Evolutionary conservation across 2,329 filamentous ascomycete genomes (phyloP), one percentile per base, ranked within the genome.

Genomic region (Pseudocercospora macadamiae): DNA sequence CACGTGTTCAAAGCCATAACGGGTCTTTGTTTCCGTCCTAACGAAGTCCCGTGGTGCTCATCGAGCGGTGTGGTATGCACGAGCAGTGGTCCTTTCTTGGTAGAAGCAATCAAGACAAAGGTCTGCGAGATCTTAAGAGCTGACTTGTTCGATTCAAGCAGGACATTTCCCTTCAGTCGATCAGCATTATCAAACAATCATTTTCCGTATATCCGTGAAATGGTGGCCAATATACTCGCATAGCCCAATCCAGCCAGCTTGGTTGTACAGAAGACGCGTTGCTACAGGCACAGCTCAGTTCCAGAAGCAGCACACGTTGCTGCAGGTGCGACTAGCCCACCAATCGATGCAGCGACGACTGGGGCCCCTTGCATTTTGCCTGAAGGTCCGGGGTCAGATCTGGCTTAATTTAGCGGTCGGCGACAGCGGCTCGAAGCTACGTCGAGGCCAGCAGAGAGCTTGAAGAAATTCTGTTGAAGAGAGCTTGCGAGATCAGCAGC

Each of bases 221-320:
- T n/a, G n/a, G n/a, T n/a, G n/a, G n/a, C 48, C 25, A 51, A 51
- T 32, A 32, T 32, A 32, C 12, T 12, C n/a, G n/a, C 5, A 44
- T 16, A 42, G 37, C n/a, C 37, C 37, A 42, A 18, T 42, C n/a
- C 9, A 21, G 37, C 37, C 37, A 19, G 9, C 10, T 14, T 18
- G 18, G 16, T 42, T n/a, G 18, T 10, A 21, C n/a, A n/a, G n/a
- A 42, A n/a, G n/a, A 42, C n/a, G 18, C 16, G 16, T 21, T 10
- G 37, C 37, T 18, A 21, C 37, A 42, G 37, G n/a, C 37, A 42
- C 37, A 42, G 37, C 28, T 12, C 6, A 12, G 28, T 42, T 42
- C 37, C 39, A 44, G 39, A 44, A 44, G 39, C 39, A n/a, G n/a
- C n/a, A n/a, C n/a, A 44, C 19, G 42, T 45, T 45, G 21, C 42